Percentiles rank a stretch among this genome's conserved stretches.
These are phyloP conservation scores for Penicillium paneum DNA, from an alignment of 2,329 filamentous ascomycete genomes.

Conservation along the genomic window DNA sequence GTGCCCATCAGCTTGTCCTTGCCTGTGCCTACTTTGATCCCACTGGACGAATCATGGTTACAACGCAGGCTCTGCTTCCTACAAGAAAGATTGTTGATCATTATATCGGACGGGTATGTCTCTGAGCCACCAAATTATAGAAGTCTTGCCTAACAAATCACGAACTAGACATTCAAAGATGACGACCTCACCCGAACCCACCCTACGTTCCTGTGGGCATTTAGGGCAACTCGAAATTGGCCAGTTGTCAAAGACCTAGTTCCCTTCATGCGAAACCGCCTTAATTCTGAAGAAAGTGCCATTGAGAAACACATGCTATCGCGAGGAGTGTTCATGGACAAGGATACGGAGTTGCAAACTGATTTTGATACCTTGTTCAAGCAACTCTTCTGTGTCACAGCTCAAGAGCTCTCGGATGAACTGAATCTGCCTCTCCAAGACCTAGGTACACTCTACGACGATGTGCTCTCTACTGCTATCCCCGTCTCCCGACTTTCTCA, in stretches of 20 bases:
- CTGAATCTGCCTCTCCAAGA: slow-evolving; percentile 62
- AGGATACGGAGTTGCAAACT: slow-evolving; percentile 56
- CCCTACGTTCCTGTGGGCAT: slow-evolving; percentile 83
- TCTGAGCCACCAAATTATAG: neutral
- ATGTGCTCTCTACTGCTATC: slow-evolving; percentile 65
- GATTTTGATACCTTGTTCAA: slow-evolving; percentile 75
- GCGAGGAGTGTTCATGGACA: slow-evolving; percentile 32
- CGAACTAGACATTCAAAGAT: slow-evolving; percentile 54
- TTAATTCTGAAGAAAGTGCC: slow-evolving; percentile 52
- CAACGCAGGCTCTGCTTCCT: slow-evolving; percentile 44
- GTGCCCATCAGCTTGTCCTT: slow-evolving; percentile 59
- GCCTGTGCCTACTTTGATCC: slow-evolving; percentile 46
- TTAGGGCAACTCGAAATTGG: slow-evolving; percentile 78
- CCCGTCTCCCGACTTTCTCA: slow-evolving; percentile 30
- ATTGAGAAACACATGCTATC: slow-evolving; percentile 51
- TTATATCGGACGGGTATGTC: slow-evolving; percentile 62
- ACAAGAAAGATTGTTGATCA: slow-evolving; percentile 71
- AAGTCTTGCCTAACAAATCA: slow-evolving; percentile 8
- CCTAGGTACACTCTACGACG: slow-evolving; percentile 70
- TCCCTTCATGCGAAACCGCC: slow-evolving; percentile 67
- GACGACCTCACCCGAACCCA: slow-evolving; percentile 75
- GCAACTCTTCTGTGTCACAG: slow-evolving; percentile 78
- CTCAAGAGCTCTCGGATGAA: slow-evolving; percentile 66
- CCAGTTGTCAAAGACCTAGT: slow-evolving; percentile 63
- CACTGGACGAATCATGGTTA: slow-evolving; percentile 46